Evolutionary conservation across 768 basidiomycete genomes (phyloP).

Genomic region (Rhizopogon rudus): DNA sequence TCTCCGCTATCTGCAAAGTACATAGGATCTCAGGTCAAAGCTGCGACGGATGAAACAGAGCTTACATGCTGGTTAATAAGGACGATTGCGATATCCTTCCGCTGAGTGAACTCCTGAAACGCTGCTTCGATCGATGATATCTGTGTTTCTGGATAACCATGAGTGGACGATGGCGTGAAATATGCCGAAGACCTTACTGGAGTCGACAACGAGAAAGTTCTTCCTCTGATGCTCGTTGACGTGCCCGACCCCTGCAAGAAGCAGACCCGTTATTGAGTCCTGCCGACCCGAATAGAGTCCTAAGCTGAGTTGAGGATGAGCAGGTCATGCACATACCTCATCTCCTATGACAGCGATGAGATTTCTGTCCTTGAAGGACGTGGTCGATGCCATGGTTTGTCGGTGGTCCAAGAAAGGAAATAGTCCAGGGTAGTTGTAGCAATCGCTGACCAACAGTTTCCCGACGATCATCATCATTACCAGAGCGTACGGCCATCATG

Average conservation of each 20-base stretch:
- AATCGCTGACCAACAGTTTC: conserved; percentile 10
- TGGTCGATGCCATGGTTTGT: conserved; percentile 41
- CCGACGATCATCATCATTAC: not conserved
- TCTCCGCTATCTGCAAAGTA: conserved; percentile 80
- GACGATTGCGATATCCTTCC: conserved; percentile 93
- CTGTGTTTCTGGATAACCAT: conserved; percentile 68
- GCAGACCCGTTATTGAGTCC: conserved; percentile 96
- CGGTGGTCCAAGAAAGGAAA: conserved; percentile 13
- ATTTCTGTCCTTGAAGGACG: conserved; percentile 74
- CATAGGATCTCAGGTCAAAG: not conserved
- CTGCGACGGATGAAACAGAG: conserved; percentile 9
- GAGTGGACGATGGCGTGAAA: not conserved
- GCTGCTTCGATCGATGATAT: conserved; percentile 84
- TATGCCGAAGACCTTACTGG: conserved; percentile 55
- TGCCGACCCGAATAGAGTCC: conserved; percentile 23
- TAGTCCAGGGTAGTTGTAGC: not conserved
- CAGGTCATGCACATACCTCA: conserved; percentile 54
- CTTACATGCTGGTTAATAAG: conserved; percentile 98
- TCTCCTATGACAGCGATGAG: conserved; percentile 96
- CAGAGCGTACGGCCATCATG: not conserved
- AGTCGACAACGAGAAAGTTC: conserved; percentile 95
- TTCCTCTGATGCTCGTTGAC: conserved; percentile 88
- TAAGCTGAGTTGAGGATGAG: not conserved
- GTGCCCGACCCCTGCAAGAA: conserved; percentile 94
- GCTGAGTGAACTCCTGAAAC: conserved; percentile 92